These are phyloP conservation scores for Saturnispora besseyi DNA, from an alignment of 805 yeast species.

Conservation along the genomic window DNA sequence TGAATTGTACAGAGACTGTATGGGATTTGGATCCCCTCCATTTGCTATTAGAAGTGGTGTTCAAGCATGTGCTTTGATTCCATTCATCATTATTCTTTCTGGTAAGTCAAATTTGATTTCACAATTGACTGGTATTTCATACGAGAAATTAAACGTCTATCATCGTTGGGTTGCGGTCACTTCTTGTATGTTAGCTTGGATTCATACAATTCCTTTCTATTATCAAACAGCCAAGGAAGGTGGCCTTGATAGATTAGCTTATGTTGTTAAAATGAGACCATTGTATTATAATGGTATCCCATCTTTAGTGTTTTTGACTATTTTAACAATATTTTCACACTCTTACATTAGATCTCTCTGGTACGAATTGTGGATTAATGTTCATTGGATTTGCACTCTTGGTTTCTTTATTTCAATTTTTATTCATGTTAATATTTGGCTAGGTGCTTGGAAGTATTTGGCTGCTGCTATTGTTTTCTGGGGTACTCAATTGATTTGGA, in stretches of 20 bases:
- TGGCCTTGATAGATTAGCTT: constrained; percentile 28
- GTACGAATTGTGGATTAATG: constrained; percentile 42
- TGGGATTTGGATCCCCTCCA: constrained; percentile 53
- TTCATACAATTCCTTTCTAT: constrained; percentile 45
- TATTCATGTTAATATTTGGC: constrained; percentile 33
- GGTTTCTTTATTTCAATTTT: constrained; percentile 39
- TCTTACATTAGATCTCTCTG: constrained; percentile 30
- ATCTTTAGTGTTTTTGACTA: constrained; percentile 36
- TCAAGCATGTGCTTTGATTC: constrained; percentile 41
- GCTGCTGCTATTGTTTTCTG: constrained; percentile 45
- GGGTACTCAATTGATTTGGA: constrained; percentile 39
- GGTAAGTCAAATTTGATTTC: constrained; percentile 47
- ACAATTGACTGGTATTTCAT: constrained; percentile 42
- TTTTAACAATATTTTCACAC: constrained; percentile 38
- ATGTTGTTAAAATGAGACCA: constrained; percentile 18
- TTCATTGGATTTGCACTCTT: constrained; percentile 46
- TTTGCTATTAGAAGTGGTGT: constrained; percentile 45
- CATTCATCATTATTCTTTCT: constrained; percentile 40
- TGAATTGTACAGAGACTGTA: constrained; percentile 42
- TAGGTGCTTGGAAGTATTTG: constrained; percentile 35
- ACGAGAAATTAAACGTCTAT: constrained; percentile 43
- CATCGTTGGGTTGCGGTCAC: constrained; percentile 42
- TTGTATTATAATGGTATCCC: constrained; percentile 36
- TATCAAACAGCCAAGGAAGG: constrained; percentile 40
- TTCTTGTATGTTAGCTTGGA: constrained; percentile 34